Evolutionary conservation across 1,139 yeast species (phyloP).

Genomic region (Wickerhamomyces sp.): DNA sequence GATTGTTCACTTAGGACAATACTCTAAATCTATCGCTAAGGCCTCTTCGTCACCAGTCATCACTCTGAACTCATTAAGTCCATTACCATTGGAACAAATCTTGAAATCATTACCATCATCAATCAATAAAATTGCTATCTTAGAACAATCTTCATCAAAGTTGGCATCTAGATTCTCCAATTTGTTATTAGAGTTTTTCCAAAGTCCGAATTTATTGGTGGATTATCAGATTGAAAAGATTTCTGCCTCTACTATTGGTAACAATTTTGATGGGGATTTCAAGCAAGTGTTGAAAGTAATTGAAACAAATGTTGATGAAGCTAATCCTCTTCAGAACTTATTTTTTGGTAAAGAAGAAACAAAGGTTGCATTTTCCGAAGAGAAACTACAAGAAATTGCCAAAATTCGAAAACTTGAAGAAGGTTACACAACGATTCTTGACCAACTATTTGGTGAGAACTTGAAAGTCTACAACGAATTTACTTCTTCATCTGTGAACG

Average conservation of each 20-base stretch:
- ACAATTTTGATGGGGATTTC: constrained; percentile 46
- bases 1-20: constrained; percentile 28
- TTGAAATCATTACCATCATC: constrained; percentile 50
- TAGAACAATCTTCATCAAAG: constrained; percentile 53
- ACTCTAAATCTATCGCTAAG: constrained; percentile 3
- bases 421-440: constrained; percentile 71
- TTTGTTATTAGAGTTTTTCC: constrained; percentile 72
- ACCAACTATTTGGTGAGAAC: constrained; percentile 56
- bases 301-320: constrained; percentile 47
- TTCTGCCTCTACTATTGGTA: constrained; percentile 47
- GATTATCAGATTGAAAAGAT: constrained; percentile 46
- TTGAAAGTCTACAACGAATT: constrained; percentile 58
- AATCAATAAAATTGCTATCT: constrained; percentile 54
- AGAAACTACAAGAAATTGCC: constrained; percentile 35
- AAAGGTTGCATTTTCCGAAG: constrained; percentile 10
- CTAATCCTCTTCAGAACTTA: constrained; percentile 59
- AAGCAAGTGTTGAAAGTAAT: constrained; percentile 43
- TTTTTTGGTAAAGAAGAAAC: constrained; percentile 46
- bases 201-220: constrained; percentile 46
- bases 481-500: constrained; percentile 38
- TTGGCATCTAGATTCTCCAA: constrained; percentile 55
- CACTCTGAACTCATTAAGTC: constrained; percentile 63
- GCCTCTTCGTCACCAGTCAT: constrained; percentile 36
- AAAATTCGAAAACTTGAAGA: constrained; percentile 51
- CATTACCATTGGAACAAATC: constrained; percentile 54